Conservation (phyloP, 2,329 filamentous ascomycete species). For the Capronia epimyces region DNA sequence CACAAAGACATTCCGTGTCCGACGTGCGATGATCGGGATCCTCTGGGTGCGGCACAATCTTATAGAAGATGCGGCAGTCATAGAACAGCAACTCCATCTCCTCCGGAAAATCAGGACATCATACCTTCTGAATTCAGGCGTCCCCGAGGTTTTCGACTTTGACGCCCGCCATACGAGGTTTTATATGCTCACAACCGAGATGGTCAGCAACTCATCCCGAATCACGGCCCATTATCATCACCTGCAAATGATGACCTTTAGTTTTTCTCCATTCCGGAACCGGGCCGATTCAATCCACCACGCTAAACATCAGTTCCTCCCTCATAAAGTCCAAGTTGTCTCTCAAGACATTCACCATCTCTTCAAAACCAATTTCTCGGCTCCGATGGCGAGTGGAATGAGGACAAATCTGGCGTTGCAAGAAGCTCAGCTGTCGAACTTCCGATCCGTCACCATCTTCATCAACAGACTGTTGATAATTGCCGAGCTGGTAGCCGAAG, state of each 20-base stretch:
- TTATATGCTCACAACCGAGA: neutral
- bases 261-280: neutral
- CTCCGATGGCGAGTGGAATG: neutral
- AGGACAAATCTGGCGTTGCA: neutral
- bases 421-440: neutral
- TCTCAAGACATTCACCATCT: neutral
- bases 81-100: neutral
- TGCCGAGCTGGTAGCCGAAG: neutral
- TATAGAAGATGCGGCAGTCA: neutral
- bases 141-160: neutral
- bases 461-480: neutral
- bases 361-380: neutral
- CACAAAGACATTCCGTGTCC: neutral
- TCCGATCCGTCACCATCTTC: constrained; percentile 1
- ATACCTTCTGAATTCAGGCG: neutral
- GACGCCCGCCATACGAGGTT: neutral
- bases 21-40: constrained; percentile 1
- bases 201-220: neutral
- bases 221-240: neutral
- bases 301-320: neutral
- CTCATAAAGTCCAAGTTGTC: neutral
- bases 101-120: neutral
- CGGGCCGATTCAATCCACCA: neutral
- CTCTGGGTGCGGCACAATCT: neutral
- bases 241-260: neutral